phyloP scores from a whole-genome alignment of 805 yeast genomes.

The Kluyveromyces siamensis region DNA sequence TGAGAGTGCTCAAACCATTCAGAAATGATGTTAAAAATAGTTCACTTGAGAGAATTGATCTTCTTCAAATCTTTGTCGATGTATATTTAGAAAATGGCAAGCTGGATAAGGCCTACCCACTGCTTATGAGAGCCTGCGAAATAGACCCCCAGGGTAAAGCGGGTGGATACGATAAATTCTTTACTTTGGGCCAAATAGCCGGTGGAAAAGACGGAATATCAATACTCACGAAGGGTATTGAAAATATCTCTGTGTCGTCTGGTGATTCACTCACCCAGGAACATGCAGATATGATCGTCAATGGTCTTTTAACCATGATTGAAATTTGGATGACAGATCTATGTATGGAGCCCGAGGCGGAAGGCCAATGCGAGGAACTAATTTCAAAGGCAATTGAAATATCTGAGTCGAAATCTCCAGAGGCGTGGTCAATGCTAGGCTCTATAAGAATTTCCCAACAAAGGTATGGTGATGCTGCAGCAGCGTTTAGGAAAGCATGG shows the following conservation, averaged over 20 bases:
- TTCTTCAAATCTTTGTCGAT: constrained; percentile 60
- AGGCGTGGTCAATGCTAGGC: constrained; percentile 72
- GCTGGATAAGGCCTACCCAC: constrained; percentile 66
- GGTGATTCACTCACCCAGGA: constrained; percentile 27
- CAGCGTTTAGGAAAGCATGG: constrained; percentile 67
- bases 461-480: constrained; percentile 58
- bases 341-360: constrained; percentile 91
- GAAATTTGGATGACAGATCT: constrained; percentile 98
- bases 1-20: constrained; percentile 28
- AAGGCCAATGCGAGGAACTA: constrained; percentile 62
- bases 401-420: constrained; percentile 54
- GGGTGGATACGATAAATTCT: constrained; percentile 70
- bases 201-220: constrained; percentile 73
- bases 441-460: constrained; percentile 88
- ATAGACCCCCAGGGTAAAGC: constrained; percentile 55
- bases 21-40: constrained; percentile 18
- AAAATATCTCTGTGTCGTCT: constrained; percentile 22
- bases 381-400: constrained; percentile 56
- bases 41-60: constrained; percentile 32
- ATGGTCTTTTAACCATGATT: constrained; percentile 74
- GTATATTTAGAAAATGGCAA: constrained; percentile 70
- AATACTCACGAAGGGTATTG: constrained; percentile 54
- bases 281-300: constrained; percentile 52
- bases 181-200: constrained; percentile 82
- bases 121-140: constrained; percentile 51